These are phyloP conservation scores for Aspergillus candidus DNA, from an alignment of 2,329 filamentous ascomycete genomes.

Conservation along the genomic window DNA sequence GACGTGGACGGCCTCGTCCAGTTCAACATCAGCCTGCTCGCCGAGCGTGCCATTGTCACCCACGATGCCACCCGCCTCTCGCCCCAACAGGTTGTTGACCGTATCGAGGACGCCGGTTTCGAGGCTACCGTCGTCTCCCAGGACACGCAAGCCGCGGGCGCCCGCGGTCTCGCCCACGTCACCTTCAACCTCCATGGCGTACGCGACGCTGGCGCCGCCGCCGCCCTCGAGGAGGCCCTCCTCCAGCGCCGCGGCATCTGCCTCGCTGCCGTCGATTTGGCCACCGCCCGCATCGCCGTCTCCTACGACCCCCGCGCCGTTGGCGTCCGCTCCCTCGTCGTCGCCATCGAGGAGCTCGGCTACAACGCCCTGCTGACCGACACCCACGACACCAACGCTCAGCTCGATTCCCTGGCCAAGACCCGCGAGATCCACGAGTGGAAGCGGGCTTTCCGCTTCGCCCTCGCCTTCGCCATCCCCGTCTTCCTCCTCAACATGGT, in stretches of 20 bases:
- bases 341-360: conserved; percentile 71
- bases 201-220: conserved; percentile 64
- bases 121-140: conserved; percentile 79
- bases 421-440: conserved; percentile 95
- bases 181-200: conserved; percentile 82
- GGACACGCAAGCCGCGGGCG: conserved; percentile 53
- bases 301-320: conserved; percentile 64
- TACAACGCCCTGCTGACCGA: conserved; percentile 88
- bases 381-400: conserved; percentile 90
- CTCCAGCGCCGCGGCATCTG: conserved; percentile 62
- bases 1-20: conserved; percentile 70
- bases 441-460: conserved; percentile 72
- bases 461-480: conserved; percentile 74
- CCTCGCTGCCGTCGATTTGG: conserved; percentile 66
- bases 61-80: conserved; percentile 70
- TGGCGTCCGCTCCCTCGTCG: conserved; percentile 77
- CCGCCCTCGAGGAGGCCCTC: conserved; percentile 63
- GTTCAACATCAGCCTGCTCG: conserved; percentile 92
- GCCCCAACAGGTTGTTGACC: conserved; percentile 68
- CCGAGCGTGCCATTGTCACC: conserved; percentile 81
- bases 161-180: conserved; percentile 54
- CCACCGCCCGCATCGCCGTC: conserved; percentile 68
- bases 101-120: conserved; percentile 85
- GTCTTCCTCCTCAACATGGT: conserved; percentile 93
- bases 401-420: conserved; percentile 91